Evolutionary conservation across 1,284 basidiomycete genomes (phyloP).

Genomic region (Microbotryum saponariae): DNA sequence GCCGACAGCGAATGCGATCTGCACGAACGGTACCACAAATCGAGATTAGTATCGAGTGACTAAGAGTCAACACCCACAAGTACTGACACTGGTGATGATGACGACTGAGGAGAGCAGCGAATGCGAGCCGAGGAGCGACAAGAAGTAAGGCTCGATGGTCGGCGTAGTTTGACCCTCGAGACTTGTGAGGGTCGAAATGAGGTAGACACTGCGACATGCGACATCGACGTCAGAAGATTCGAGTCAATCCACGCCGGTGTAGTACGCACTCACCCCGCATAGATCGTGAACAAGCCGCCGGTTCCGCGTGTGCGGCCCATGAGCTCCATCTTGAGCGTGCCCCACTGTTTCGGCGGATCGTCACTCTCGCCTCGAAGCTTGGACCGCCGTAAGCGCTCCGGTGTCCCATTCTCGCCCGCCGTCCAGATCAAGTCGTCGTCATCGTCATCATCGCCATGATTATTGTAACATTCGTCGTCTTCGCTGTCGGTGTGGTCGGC

Average conservation of each 20-base stretch:
- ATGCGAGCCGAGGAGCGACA: conserved; percentile 35
- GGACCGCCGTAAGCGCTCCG: background rate
- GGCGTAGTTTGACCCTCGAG: conserved; percentile 36
- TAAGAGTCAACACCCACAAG: background rate
- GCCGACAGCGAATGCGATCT: conserved; percentile 37
- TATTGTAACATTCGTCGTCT: background rate
- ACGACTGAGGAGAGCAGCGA: conserved; percentile 33
- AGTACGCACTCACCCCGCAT: conserved; percentile 20
- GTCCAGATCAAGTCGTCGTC: conserved; percentile 5
- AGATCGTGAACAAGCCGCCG: conserved; percentile 25
- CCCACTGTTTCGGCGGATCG: conserved; percentile 27
- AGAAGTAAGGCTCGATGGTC: conserved; percentile 38
- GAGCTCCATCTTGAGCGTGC: conserved; percentile 30
- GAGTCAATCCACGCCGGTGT: too few species aligned
- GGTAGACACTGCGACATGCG: conserved; percentile 15
- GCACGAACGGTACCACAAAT: background rate
- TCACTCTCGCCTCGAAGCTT: background rate
- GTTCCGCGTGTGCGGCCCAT: conserved; percentile 24
- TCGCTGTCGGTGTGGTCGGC: background rate
- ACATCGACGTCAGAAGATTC: too few species aligned
- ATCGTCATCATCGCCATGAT: background rate
- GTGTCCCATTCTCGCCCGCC: background rate
- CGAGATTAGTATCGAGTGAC: background rate
- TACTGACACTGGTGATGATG: conserved; percentile 34
- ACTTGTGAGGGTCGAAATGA: conserved; percentile 31